These are phyloP conservation scores for Takashimella koratensis DNA, from an alignment of 1,284 basidiomycete species.

Conservation along the genomic window DNA sequence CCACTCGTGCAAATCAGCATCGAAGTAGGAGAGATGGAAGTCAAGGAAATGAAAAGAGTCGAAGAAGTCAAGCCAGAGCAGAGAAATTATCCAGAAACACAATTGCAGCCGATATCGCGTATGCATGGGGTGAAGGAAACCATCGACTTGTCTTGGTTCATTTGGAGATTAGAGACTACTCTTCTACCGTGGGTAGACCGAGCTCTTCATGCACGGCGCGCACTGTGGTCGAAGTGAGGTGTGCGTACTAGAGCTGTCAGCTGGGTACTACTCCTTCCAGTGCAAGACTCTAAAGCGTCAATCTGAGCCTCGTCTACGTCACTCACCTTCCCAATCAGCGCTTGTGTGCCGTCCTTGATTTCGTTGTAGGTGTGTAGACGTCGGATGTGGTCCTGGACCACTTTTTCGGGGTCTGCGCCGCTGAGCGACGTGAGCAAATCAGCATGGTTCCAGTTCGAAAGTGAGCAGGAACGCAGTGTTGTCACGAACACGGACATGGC, in stretches of 20 bases:
- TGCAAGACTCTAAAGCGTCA: not conserved
- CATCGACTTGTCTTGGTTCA: not conserved
- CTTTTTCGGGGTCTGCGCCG: constrained; percentile 29
- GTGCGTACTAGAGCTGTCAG: constrained; percentile 38
- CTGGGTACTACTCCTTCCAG: not conserved
- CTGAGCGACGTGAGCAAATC: constrained; percentile 8
- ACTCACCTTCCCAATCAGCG: constrained; percentile 42
- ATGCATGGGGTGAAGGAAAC: too few relatives aligned
- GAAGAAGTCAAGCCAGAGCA: not conserved
- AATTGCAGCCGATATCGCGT: too few relatives aligned
- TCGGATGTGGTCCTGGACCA: constrained; percentile 40
- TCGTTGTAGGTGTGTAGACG: constrained; percentile 48
- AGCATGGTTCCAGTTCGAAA: not conserved
- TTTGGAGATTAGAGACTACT: not conserved
- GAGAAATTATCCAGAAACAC: not conserved
- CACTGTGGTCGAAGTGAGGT: constrained; percentile 35
- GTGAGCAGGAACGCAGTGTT: not conserved
- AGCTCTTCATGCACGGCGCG: constrained; percentile 39
- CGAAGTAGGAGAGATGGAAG: not conserved
- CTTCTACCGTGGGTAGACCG: constrained; percentile 36
- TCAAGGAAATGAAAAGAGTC: not conserved
- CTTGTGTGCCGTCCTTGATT: constrained; percentile 47
- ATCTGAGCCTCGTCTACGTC: not conserved
- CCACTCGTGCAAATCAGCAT: not conserved
- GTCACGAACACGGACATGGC: not conserved